A percentile compares a stretch with the other conserved stretches of the same genome.
phyloP scores from a whole-genome alignment of 352 stramenopile species.

The Pythium phragmitis region DNA sequence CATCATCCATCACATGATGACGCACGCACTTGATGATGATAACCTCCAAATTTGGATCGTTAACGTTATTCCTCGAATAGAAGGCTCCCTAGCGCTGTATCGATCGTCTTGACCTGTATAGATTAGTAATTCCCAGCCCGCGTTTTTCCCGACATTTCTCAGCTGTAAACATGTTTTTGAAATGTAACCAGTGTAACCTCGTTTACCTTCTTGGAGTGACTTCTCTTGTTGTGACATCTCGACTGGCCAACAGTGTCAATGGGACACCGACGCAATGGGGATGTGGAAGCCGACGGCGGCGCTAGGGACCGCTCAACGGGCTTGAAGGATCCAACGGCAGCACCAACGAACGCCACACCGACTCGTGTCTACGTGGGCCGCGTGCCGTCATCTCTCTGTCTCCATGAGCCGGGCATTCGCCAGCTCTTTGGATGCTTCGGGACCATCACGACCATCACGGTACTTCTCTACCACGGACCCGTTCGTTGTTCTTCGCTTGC shows the following conservation, averaged over 20 bases:
- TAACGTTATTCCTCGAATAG: too few relatives aligned
- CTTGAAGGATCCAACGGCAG: neutral
- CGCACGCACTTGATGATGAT: too few relatives aligned
- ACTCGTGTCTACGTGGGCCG: constrained; percentile 50
- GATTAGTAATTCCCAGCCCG: neutral
- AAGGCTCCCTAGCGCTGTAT: too few relatives aligned
- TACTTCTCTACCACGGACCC: constrained; percentile 20
- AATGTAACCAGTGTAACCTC: neutral
- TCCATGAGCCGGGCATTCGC: constrained; percentile 44
- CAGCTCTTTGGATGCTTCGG: constrained; percentile 51
- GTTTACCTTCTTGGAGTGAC: neutral
- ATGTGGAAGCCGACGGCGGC: neutral
- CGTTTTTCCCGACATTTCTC: neutral
- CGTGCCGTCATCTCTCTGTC: constrained; percentile 60
- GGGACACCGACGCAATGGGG: neutral
- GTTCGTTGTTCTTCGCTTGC: neutral
- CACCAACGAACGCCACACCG: neutral
- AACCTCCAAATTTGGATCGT: too few relatives aligned
- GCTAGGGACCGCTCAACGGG: neutral
- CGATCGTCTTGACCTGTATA: neutral
- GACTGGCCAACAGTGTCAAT: neutral
- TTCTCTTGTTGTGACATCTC: neutral
- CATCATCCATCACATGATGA: neutral
- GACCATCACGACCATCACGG: constrained; percentile 44
- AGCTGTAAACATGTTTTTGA: neutral